A percentile compares a stretch with the other conserved stretches of the same genome.
Conservation (phyloP, 768 basidiomycete species). For the Mycena galopus region DNA sequence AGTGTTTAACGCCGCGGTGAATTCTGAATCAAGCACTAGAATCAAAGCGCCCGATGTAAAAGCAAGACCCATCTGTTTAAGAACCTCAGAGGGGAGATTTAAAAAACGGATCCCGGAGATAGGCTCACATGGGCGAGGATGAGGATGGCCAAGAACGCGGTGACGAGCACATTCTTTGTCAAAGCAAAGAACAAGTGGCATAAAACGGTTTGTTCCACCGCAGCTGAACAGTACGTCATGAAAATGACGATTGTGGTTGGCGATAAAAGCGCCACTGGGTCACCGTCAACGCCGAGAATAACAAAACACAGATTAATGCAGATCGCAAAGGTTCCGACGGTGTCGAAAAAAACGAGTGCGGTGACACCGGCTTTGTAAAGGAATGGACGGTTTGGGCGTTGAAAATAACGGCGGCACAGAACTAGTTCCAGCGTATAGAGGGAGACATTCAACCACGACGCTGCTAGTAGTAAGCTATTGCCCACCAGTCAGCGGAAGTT, state of each 20-base stretch:
- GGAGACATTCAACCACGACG: conserved; percentile 12
- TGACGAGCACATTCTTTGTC: conserved; percentile 8
- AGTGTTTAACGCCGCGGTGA: conserved; percentile 4
- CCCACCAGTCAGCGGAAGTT: neutral
- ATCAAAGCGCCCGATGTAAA: conserved; percentile 6
- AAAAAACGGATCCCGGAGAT: neutral
- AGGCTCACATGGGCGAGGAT: conserved; percentile 9
- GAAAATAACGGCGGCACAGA: conserved; percentile 2
- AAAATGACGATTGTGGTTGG: conserved; percentile 3
- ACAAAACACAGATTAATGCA: conserved; percentile 2
- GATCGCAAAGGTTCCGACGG: neutral
- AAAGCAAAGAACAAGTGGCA: conserved; percentile 8
- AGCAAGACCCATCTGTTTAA: conserved; percentile 12
- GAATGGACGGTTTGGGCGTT: conserved; percentile 14
- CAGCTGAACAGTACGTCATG: conserved; percentile 11
- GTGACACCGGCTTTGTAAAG: neutral
- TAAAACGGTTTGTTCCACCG: conserved; percentile 11
- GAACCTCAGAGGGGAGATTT: neutral
- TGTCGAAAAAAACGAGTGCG: conserved; percentile 14
- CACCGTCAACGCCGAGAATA: neutral
- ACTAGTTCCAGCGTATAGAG: conserved; percentile 10
- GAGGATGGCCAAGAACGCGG: neutral
- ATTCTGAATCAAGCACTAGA: conserved; percentile 8
- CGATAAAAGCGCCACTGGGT: neutral
- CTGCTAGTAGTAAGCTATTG: conserved; percentile 1